These are phyloP conservation scores for Pyrus bretschneideri DNA, from an alignment of 306 rosid species.

Conservation along the genomic window DNA sequence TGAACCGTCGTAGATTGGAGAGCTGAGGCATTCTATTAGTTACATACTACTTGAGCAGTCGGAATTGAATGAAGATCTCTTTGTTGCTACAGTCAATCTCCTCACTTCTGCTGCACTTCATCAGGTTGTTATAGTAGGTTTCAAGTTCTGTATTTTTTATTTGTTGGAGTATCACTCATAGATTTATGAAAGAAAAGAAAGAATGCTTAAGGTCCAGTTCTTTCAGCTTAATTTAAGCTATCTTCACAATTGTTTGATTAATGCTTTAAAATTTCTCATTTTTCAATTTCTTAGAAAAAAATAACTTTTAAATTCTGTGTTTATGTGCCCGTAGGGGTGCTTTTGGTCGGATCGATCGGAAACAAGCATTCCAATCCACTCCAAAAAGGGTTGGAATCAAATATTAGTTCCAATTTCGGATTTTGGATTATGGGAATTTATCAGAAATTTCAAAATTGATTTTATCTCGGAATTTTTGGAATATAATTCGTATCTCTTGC, in stretches of 20 bases:
- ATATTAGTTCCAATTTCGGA: too few species aligned
- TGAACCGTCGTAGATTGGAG: conserved; percentile 44
- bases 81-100: conserved; percentile 62
- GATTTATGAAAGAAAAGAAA: background rate
- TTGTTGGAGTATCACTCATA: background rate
- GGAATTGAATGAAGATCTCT: conserved; percentile 62
- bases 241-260: background rate
- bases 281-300: background rate
- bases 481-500: too few species aligned
- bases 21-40: conserved; percentile 52
- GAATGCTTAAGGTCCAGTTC: background rate
- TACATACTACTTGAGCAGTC: conserved; percentile 57
- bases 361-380: too few species aligned
- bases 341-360: too few species aligned
- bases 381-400: too few species aligned
- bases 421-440: too few species aligned
- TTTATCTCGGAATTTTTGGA: too few species aligned
- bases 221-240: background rate
- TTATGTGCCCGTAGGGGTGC: background rate
- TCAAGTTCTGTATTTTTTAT: background rate
- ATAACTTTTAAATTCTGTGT: background rate
- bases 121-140: conserved; percentile 50
- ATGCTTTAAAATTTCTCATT: background rate
- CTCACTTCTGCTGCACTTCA: conserved; percentile 68
- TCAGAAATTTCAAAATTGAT: too few species aligned